Base-by-base conservation (phyloP, 2,329 filamentous ascomycete genomes). In the Zasmidium citrigriseum region DNA sequence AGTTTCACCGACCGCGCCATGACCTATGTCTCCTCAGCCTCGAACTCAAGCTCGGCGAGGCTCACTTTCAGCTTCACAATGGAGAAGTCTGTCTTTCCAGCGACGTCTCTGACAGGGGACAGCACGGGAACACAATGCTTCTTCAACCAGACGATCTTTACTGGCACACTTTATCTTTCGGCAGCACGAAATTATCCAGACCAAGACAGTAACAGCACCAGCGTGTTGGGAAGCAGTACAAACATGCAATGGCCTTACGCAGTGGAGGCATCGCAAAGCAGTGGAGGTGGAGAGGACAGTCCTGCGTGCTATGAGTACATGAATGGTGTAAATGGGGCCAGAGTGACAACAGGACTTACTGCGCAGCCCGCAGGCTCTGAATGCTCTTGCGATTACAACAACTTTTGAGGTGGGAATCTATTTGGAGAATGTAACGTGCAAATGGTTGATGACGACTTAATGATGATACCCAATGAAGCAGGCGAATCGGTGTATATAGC, bases 181-280 rank as follows among this genome's bases (percentile, higher is more conserved):
- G 45, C 38, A 60, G 27, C 58, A 2, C 57, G 58, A 59, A 47
- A 52, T 11, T 69, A 62, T 45, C 62, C 68, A 9, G 50, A 38
- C 12, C 46, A 44, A 52, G 24, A 59, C 16, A 58, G 41, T 47
- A 67, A 34, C 52, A 44, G 48, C 9, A 23, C 51, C 4, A 56
- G 55, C 27, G 27, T 55, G 9, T 53, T 58, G 24, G 49, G 54
- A 45, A 63, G 54, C 41, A 52, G 57, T 14, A 67, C 65, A 22
- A 81, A 77, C 64, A 64, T 72, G 14, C 64, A 72, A 1, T 89
- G 86, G 86, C 83, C 85, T 0, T 86, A 80, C 57, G 81, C 83
- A 18, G 80, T 86, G 1, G 80, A 84, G 51, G 74, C 88, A 41
- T 75, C 77, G 54, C 81, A 87, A 71, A 70, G 76, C 24, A 80